Evolutionary conservation across 2,329 filamentous ascomycete species (phyloP), one percentile per base, ranked within the genome.

Genomic region (Saccharata proteae): DNA sequence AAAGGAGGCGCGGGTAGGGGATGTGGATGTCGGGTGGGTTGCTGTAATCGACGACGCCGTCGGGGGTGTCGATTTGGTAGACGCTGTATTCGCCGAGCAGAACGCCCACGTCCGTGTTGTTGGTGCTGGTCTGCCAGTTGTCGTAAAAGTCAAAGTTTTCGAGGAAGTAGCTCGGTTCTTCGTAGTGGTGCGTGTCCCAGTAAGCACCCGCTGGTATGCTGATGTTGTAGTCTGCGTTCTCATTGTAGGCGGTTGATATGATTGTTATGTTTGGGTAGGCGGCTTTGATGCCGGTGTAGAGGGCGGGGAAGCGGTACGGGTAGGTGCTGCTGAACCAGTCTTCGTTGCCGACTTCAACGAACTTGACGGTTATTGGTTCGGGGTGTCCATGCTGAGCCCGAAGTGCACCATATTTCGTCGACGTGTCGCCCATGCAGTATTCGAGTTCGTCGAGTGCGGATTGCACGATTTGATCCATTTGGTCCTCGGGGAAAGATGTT

Each of bases 121-220:
- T 40, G 16, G 40, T 44, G 3, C 29, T 22, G 16, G 33, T 22
- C 15, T 44, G 43, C 42, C 36, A 38, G 22, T 62, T 29, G 24
- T 34, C 26, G 26, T 28, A 31, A 16, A 33, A 36, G 12, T 32
- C 20, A 20, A 36, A 32, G 34, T 33, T 20, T 14, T 49, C 35
- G n/a, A 60, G 46, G 30, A 62, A 59, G 40, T 51, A 57, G 19
- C 52, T 48, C 24, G 42, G 51, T 26, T 43, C 54, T 44, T 27
- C 31, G 42, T 63, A 64, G 12, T 57, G 57, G 38, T 64, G 59
- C 33, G 57, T 58, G 32, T 64, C 60, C 46, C 48, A 52, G 37
- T 53, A 49, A 6, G 34, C 38, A 2, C 46, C 50, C 14, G 48
- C 45, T 1, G 58, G 57, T 2, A 59, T 49, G 4, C 43, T 43